Conservation (phyloP, 2,329 filamentous ascomycete species). For the Penicillium sp. region DNA sequence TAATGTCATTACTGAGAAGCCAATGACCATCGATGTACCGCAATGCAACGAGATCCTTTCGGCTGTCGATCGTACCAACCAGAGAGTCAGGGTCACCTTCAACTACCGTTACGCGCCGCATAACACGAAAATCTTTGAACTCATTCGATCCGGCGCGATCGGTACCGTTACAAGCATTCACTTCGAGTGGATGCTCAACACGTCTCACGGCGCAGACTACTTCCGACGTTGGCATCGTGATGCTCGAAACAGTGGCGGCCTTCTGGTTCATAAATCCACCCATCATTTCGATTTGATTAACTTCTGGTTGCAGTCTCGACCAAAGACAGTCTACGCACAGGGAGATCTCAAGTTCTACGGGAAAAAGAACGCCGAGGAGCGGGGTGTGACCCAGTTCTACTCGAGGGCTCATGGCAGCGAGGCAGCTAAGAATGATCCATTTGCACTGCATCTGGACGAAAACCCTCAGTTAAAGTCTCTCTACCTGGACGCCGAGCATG, state of each 20-base stretch:
- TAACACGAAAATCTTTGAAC: slow-evolving; percentile 59
- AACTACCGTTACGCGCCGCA: slow-evolving; percentile 67
- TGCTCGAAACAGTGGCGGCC: slow-evolving; percentile 59
- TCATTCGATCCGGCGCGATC: slow-evolving; percentile 56
- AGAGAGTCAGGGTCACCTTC: slow-evolving; percentile 59
- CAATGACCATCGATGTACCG: slow-evolving; percentile 62
- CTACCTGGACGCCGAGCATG: slow-evolving; percentile 63
- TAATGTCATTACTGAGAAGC: slow-evolving; percentile 64
- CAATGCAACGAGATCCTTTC: slow-evolving; percentile 57
- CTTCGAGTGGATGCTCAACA: slow-evolving; percentile 65
- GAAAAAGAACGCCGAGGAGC: slow-evolving; percentile 58
- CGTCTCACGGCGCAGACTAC: slow-evolving; percentile 62
- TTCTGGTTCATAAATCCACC: slow-evolving; percentile 63
- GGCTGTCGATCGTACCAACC: slow-evolving; percentile 53
- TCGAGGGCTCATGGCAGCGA: slow-evolving; percentile 53
- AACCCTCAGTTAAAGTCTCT: slow-evolving; percentile 57
- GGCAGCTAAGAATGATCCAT: slow-evolving; percentile 55
- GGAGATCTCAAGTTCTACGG: slow-evolving; percentile 63
- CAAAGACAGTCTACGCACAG: slow-evolving; percentile 58
- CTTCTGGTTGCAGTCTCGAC: slow-evolving; percentile 60
- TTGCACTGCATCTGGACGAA: slow-evolving; percentile 57
- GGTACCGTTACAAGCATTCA: slow-evolving; percentile 59
- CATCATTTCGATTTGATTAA: slow-evolving; percentile 66
- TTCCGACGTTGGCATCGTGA: slow-evolving; percentile 65
- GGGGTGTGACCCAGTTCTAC: slow-evolving; percentile 56